phyloP scores from a whole-genome alignment of 345 rosid species.

The Euphorbia lathyris region DNA sequence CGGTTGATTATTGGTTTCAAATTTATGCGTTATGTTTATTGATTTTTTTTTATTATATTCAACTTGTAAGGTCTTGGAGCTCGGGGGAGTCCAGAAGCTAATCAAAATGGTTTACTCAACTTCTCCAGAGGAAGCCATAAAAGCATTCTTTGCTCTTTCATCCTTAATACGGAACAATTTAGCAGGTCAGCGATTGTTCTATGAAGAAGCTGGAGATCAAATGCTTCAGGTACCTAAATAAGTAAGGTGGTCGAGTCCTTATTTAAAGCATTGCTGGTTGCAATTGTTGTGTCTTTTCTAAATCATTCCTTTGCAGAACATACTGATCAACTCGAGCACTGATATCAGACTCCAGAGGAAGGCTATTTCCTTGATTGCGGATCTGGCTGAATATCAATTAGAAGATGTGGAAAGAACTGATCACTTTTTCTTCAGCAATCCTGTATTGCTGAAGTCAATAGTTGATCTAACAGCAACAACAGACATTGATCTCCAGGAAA shows the following conservation, averaged over 20 bases:
- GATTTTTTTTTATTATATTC: not conserved
- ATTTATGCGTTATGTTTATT: not conserved
- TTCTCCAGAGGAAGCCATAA: constrained; percentile 70
- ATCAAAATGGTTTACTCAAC: constrained; percentile 68
- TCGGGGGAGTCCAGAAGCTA: constrained; percentile 58
- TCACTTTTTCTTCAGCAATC: constrained; percentile 50
- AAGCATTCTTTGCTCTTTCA: constrained; percentile 89
- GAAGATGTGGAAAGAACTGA: constrained; percentile 47
- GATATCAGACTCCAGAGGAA: constrained; percentile 70
- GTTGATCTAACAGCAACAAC: constrained; percentile 56
- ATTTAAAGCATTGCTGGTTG: not conserved
- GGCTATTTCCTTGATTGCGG: constrained; percentile 73
- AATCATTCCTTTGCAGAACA: constrained; percentile 44
- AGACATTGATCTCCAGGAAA: constrained; percentile 92
- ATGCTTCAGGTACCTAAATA: constrained; percentile 67
- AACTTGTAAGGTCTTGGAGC: constrained; percentile 63
- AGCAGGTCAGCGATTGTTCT: constrained; percentile 72
- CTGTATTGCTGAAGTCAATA: constrained; percentile 61
- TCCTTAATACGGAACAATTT: constrained; percentile 68
- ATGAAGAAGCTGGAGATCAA: constrained; percentile 68
- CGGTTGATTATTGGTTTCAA: not conserved
- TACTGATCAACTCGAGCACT: constrained; percentile 49
- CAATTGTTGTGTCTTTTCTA: constrained; percentile 7
- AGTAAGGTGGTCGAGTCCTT: not conserved
- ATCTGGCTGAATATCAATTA: constrained; percentile 59